Evolutionary conservation across 108 stramenopile genomes (phyloP).

Genomic region (Aurantiochytrium sp.): DNA sequence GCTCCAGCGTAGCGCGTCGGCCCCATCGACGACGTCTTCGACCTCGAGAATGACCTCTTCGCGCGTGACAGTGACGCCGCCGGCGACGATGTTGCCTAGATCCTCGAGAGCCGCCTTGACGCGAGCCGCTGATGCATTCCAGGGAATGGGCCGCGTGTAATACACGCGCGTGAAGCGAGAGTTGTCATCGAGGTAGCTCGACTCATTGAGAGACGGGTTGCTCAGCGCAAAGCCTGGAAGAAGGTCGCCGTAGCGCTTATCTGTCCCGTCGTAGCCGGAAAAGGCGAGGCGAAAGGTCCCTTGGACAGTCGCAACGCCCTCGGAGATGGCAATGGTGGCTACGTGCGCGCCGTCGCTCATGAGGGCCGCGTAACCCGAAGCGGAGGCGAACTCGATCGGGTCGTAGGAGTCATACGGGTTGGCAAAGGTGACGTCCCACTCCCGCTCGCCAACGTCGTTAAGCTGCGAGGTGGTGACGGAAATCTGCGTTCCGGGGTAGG

Average conservation of each 20-base stretch:
- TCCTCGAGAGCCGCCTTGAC: background rate
- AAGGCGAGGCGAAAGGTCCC: constrained; percentile 18
- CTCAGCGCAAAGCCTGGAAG: background rate
- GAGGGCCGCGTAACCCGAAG: background rate
- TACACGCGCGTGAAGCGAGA: background rate
- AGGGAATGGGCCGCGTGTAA: background rate
- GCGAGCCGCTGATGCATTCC: background rate
- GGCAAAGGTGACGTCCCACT: background rate
- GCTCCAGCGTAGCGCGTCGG: background rate
- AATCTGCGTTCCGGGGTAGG: background rate
- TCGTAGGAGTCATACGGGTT: background rate
- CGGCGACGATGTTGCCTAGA: background rate
- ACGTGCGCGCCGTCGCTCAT: background rate
- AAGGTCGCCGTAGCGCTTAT: background rate
- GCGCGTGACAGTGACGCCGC: background rate
- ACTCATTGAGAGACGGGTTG: background rate
- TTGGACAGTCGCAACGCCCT: background rate
- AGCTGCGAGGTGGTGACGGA: background rate
- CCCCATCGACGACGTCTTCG: background rate
- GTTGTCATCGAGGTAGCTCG: background rate
- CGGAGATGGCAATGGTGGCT: background rate
- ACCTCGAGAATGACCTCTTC: background rate
- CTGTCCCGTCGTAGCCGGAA: constrained; percentile 11
- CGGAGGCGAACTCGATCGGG: background rate
- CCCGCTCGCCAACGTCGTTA: background rate